A percentile compares a stretch with the other conserved stretches of the same genome.
These are phyloP conservation scores for Nicotiana sylvestris DNA, from an alignment of 257 asterid species.

Conservation along the genomic window DNA sequence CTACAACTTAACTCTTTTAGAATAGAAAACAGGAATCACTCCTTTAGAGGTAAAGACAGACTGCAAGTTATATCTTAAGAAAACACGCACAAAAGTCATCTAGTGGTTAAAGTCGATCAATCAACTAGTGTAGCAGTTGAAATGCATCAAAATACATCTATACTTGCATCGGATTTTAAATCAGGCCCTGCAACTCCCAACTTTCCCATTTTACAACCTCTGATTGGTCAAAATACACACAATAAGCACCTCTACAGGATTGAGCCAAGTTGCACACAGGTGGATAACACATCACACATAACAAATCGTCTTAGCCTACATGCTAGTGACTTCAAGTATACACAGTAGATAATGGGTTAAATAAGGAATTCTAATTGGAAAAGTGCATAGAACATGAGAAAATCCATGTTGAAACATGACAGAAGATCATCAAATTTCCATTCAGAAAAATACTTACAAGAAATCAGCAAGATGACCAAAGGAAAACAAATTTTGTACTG, in stretches of 20 bases:
- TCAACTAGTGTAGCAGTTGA: no score
- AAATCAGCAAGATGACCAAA: not conserved
- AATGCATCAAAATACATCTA: not conserved
- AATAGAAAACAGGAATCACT: no score
- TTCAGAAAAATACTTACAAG: not conserved
- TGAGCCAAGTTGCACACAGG: not conserved
- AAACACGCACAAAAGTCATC: no score
- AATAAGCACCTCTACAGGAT: not conserved
- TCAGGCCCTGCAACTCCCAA: not conserved
- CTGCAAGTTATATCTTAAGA: no score
- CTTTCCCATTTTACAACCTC: not conserved
- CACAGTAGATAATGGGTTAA: not conserved
- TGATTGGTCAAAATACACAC: not conserved
- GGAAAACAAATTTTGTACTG: not conserved
- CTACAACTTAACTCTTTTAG: no score
- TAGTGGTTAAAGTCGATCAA: no score
- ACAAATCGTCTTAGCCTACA: not conserved
- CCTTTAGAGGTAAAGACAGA: no score
- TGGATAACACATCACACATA: not conserved
- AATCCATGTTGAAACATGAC: not conserved
- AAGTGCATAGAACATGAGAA: not conserved
- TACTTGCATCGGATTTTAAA: not conserved
- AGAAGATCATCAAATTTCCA: not conserved
- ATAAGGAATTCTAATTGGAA: not conserved
- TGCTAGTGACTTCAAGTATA: not conserved